Conservation (phyloP, 1,139 yeast species). For the Geotrichum aggregatum region DNA sequence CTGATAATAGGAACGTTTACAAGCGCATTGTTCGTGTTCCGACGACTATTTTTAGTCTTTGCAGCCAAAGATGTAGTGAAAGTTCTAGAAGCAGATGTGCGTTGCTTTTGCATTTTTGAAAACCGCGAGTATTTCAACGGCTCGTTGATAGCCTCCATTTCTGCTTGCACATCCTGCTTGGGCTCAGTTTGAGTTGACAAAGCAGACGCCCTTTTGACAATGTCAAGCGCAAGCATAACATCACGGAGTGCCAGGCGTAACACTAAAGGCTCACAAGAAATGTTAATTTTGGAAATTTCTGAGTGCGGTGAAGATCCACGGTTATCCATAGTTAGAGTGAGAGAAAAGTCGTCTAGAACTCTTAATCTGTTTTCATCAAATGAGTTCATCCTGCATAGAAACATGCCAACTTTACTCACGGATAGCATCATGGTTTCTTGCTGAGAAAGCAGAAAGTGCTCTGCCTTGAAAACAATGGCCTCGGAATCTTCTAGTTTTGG, state of each 20-base stretch:
- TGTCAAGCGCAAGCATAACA: conserved; percentile 69
- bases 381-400: conserved; percentile 69
- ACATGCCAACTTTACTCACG: conserved; percentile 81
- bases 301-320: conserved; percentile 59
- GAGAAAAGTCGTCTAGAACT: conserved; percentile 82
- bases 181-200: conserved; percentile 37
- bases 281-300: conserved; percentile 59
- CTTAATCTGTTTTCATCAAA: conserved; percentile 59
- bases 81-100: not conserved
- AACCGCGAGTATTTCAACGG: conserved; percentile 28
- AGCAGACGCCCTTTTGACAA: conserved; percentile 67
- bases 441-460: conserved; percentile 68
- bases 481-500: conserved; percentile 67
- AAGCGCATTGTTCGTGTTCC: not conserved
- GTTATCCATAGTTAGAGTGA: conserved; percentile 68
- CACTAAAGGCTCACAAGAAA: conserved; percentile 75
- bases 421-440: conserved; percentile 61
- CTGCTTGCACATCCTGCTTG: conserved; percentile 16
- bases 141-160: conserved; percentile 4
- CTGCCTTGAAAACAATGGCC: conserved; percentile 86
- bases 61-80: not conserved
- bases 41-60: conserved; percentile 1
- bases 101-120: conserved; percentile 22
- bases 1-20: conserved; percentile 38
- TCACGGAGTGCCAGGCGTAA: conserved; percentile 83